Conservation (phyloP, 108 stramenopile species). For the Licmophora abbreviata region DNA sequence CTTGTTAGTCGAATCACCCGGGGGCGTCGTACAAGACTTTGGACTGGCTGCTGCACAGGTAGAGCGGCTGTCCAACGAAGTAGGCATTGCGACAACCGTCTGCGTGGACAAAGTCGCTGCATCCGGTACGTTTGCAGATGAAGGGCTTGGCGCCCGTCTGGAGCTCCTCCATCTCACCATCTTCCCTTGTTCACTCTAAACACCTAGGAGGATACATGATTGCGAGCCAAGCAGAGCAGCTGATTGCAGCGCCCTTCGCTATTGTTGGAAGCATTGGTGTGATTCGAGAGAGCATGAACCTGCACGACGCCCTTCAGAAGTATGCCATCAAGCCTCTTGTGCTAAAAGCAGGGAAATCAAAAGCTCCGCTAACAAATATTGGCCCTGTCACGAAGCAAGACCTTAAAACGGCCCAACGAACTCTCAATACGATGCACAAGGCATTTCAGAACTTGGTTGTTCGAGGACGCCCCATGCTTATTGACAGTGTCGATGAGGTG, state of each 20-base stretch:
- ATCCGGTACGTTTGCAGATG: constrained; percentile 7
- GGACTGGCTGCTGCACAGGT: constrained; percentile 72
- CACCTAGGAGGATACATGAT: constrained; percentile 25
- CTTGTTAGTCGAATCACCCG: constrained; percentile 51
- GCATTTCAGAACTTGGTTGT: constrained; percentile 59
- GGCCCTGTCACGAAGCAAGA: constrained; percentile 54
- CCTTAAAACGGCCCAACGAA: constrained; percentile 40
- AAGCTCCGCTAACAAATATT: constrained; percentile 57
- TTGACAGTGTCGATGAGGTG: constrained; percentile 42
- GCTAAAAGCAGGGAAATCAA: constrained; percentile 67
- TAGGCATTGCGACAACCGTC: constrained; percentile 34
- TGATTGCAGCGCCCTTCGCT: constrained; percentile 79
- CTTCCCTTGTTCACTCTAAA: no score
- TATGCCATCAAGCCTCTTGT: constrained; percentile 58
- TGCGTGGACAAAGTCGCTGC: constrained; percentile 26
- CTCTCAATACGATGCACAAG: constrained; percentile 54
- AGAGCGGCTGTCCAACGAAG: constrained; percentile 37
- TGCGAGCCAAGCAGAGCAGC: constrained; percentile 51
- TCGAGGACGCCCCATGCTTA: constrained; percentile 32
- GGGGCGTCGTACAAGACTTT: constrained; percentile 65
- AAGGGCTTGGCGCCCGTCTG: no score
- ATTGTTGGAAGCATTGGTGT: constrained; percentile 76
- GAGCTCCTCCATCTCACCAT: no score
- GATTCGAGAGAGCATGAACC: constrained; percentile 56
- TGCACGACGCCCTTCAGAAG: constrained; percentile 45